Evolutionary conservation across 768 basidiomycete species (phyloP).

Genomic region (Termitomyces sp.): DNA sequence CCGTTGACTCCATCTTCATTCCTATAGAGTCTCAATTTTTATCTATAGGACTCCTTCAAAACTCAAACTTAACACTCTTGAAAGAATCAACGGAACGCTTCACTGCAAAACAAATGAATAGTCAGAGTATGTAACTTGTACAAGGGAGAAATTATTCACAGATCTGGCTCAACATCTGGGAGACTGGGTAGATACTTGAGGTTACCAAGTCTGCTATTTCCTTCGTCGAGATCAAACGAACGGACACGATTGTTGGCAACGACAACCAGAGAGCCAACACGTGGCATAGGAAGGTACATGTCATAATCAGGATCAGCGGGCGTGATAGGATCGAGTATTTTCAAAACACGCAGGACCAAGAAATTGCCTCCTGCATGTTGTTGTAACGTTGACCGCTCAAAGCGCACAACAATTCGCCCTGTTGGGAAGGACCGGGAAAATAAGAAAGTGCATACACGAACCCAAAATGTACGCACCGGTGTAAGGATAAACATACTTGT

Average conservation of each 20-base stretch:
- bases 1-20: too few species aligned
- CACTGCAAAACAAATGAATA: not conserved
- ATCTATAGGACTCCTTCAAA: too few species aligned
- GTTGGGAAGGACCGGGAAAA: too few species aligned
- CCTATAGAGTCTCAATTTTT: too few species aligned
- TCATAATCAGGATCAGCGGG: slow-evolving; percentile 16
- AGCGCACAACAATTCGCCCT: slow-evolving; percentile 14
- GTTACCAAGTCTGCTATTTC: rapidly evolving
- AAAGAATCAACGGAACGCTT: not conserved
- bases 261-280: not conserved
- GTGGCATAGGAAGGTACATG: not conserved
- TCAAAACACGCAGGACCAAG: slow-evolving; percentile 28
- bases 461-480: not conserved
- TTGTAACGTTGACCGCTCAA: slow-evolving; percentile 17
- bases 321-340: slow-evolving; percentile 12
- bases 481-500: not conserved
- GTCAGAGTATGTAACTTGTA: not conserved
- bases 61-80: not conserved
- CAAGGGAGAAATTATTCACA: not conserved
- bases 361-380: slow-evolving; percentile 26
- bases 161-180: not conserved
- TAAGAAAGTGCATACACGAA: not conserved
- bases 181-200: not conserved
- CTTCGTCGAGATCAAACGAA: not conserved
- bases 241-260: not conserved